Evolutionary conservation across 495 filamentous ascomycete genomes (phyloP).

Genomic region (Glonium stellatum): DNA sequence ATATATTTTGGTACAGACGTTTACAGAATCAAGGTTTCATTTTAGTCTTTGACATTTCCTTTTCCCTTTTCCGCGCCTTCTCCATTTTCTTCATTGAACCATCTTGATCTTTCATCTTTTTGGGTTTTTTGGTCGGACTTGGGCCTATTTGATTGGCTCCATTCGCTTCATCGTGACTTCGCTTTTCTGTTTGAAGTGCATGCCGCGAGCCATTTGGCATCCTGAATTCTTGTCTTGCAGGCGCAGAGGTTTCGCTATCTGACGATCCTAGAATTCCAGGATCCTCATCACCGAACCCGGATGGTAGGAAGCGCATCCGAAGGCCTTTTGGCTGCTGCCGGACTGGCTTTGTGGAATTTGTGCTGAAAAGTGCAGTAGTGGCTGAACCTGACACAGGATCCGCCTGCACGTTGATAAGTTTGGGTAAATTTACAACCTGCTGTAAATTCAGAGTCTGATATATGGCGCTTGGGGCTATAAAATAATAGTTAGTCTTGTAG

Average conservation of each 20-base stretch:
- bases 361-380: constrained; percentile 39
- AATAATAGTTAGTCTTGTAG: neutral
- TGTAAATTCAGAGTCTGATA: constrained; percentile 27
- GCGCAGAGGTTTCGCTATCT: constrained; percentile 36
- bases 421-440: constrained; percentile 33
- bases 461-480: constrained; percentile 10
- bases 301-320: constrained; percentile 54
- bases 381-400: constrained; percentile 32
- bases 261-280: constrained; percentile 46
- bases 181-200: constrained; percentile 16
- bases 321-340: constrained; percentile 51
- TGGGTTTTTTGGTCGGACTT: constrained; percentile 23
- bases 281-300: constrained; percentile 42
- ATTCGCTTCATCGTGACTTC: constrained; percentile 17
- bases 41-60: constrained; percentile 4
- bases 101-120: constrained; percentile 20
- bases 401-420: constrained; percentile 31
- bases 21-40: neutral
- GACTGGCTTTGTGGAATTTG: constrained; percentile 29
- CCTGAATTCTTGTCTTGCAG: constrained; percentile 17
- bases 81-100: constrained; percentile 5
- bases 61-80: constrained; percentile 17
- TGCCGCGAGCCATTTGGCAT: constrained; percentile 6
- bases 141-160: constrained; percentile 3
- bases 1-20: neutral